A percentile compares a stretch with the other conserved stretches of the same genome.
Evolutionary conservation across 768 basidiomycete genomes (phyloP).

Genomic region (Coprinopsis strossmayeri): DNA sequence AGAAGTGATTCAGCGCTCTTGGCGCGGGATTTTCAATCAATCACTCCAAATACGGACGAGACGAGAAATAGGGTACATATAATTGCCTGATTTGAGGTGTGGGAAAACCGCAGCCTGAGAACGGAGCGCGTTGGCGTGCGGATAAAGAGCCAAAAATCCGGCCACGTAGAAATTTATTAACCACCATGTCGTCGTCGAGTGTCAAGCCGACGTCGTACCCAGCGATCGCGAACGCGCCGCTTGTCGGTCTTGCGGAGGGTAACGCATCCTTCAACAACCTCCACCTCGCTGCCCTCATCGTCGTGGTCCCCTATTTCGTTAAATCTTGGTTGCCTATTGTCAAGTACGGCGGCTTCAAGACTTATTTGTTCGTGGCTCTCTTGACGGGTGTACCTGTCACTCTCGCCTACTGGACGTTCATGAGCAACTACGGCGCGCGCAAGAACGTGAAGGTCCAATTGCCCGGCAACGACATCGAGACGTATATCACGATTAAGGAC

Average conservation of each 20-base stretch:
- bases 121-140: background rate
- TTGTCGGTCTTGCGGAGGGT: slow-evolving; percentile 78
- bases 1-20: too few relatives aligned
- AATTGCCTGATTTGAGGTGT: background rate
- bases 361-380: slow-evolving; percentile 74
- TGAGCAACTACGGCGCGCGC: slow-evolving; percentile 74
- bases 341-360: slow-evolving; percentile 78
- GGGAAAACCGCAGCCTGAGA: background rate
- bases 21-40: too few relatives aligned
- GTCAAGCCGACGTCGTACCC: slow-evolving; percentile 62
- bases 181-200: slow-evolving; percentile 33
- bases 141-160: background rate
- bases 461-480: slow-evolving; percentile 80
- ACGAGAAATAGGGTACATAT: background rate
- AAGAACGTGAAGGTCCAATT: slow-evolving; percentile 81
- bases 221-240: slow-evolving; percentile 81
- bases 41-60: too few relatives aligned
- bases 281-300: slow-evolving; percentile 70
- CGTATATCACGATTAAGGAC: slow-evolving; percentile 91
- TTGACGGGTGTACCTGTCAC: slow-evolving; percentile 73
- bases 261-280: slow-evolving; percentile 78
- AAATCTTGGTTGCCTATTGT: slow-evolving; percentile 80
- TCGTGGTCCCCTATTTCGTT: slow-evolving; percentile 79
- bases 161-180: slow-evolving; percentile 1
- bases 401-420: slow-evolving; percentile 84